A percentile compares a stretch with the other conserved stretches of the same genome.
Conservation (phyloP, 495 filamentous ascomycete genomes). For the Hyaloscypha finlandica region DNA sequence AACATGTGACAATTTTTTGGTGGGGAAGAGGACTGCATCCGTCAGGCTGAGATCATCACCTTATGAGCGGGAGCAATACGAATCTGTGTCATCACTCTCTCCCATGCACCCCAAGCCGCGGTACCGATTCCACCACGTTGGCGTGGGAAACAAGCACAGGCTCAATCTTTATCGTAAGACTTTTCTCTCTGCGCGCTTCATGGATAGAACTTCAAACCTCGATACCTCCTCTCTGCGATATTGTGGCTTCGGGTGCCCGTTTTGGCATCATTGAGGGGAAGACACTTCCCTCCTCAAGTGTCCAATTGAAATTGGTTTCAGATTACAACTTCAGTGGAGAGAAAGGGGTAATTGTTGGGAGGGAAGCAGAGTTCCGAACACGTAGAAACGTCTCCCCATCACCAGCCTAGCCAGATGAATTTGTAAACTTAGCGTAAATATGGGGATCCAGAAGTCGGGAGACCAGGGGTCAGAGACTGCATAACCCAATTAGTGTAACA, state of each 20-base stretch:
- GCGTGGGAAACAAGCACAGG: too few species aligned
- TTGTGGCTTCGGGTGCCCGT: constrained; percentile 5
- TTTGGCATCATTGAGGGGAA: neutral
- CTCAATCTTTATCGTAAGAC: too few species aligned
- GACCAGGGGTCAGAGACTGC: neutral
- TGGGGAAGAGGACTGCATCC: neutral
- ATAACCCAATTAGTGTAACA: neutral
- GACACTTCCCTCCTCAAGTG: too few species aligned
- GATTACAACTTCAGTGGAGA: too few species aligned
- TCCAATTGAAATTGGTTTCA: too few species aligned
- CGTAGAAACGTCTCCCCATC: neutral
- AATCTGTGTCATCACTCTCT: too few species aligned
- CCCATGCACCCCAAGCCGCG: too few species aligned
- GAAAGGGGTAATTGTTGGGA: too few species aligned
- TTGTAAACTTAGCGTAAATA: constrained; percentile 2
- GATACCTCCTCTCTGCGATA: neutral
- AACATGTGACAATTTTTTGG: neutral
- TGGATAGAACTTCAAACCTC: neutral
- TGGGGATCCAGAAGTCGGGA: neutral
- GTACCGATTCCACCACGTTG: too few species aligned
- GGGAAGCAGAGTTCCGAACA: neutral
- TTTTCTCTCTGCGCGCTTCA: too few species aligned
- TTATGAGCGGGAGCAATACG: too few species aligned
- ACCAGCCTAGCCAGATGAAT: constrained; percentile 8
- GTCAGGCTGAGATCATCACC: too few species aligned